phyloP scores from a whole-genome alignment of 2,329 filamentous ascomycete genomes.

The Madurella fahalii region DNA sequence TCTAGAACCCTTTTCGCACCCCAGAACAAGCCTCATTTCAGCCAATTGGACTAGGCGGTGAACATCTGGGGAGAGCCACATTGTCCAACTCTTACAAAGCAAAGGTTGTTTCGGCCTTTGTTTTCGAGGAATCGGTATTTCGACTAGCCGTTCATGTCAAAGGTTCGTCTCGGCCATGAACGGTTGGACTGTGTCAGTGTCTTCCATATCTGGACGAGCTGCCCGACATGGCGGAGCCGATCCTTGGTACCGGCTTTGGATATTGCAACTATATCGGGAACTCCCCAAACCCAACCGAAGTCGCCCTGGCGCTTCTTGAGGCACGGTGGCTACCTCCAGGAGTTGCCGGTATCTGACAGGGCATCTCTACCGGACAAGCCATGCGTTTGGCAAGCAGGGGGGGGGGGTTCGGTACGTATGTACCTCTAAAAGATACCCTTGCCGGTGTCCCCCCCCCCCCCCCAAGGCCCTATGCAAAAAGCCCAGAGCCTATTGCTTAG shows the following conservation, averaged over 20 bases:
- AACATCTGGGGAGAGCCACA: background rate
- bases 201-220: constrained; percentile 2
- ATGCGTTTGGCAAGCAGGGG: constrained; percentile 21
- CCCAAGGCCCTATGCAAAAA: constrained; percentile 17
- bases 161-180: constrained; percentile 5
- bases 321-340: constrained; percentile 7
- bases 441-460: constrained; percentile 15
- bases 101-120: background rate
- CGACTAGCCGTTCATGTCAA: background rate
- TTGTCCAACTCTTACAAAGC: background rate
- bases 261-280: constrained; percentile 10
- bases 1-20: constrained; percentile 10
- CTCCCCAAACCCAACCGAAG: constrained; percentile 10
- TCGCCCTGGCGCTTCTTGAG: constrained; percentile 11
- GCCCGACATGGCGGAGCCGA: constrained; percentile 9
- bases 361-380: constrained; percentile 12
- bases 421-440: constrained; percentile 14
- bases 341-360: constrained; percentile 12
- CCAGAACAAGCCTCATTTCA: background rate
- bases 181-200: constrained; percentile 4
- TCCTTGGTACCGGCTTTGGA: constrained; percentile 14
- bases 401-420: constrained; percentile 11
- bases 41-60: background rate
- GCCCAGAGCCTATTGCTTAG: constrained; percentile 8
- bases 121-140: background rate